These are phyloP conservation scores for Phlebiopsis flavidoalba DNA, from an alignment of 768 basidiomycete species.

Conservation along the genomic window DNA sequence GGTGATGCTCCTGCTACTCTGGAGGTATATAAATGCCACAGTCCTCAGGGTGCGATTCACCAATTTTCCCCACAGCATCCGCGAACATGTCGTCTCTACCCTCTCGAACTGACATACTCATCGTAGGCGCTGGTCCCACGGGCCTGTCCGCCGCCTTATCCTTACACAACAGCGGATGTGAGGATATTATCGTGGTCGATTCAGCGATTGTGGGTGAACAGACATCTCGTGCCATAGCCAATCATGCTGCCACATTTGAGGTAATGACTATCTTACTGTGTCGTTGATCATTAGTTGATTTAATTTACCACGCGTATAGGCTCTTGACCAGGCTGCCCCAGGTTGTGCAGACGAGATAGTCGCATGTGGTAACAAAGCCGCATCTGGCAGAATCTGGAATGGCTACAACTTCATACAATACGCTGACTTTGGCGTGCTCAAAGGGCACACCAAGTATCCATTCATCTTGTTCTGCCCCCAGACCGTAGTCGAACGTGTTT, in stretches of 20 bases:
- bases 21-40: neutral
- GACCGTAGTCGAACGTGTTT: slow-evolving; percentile 35
- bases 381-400: slow-evolving; percentile 24
- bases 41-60: neutral
- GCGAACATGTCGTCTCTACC: slow-evolving; percentile 26
- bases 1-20: neutral
- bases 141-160: slow-evolving; percentile 44
- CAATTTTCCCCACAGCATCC: neutral
- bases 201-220: slow-evolving; percentile 26
- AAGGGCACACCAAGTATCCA: slow-evolving; percentile 38
- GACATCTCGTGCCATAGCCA: slow-evolving; percentile 38
- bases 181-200: slow-evolving; percentile 42
- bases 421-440: slow-evolving; percentile 30
- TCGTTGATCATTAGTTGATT: neutral
- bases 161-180: slow-evolving; percentile 36
- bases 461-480: slow-evolving; percentile 41
- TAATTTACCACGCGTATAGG: slow-evolving; percentile 23
- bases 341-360: slow-evolving; percentile 34
- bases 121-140: slow-evolving; percentile 47
- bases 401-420: slow-evolving; percentile 24
- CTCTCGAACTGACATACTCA: slow-evolving; percentile 34
- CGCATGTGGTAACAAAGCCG: slow-evolving; percentile 30
- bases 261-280: slow-evolving; percentile 21
- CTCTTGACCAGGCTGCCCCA: slow-evolving; percentile 35
- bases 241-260: slow-evolving; percentile 52